Conservation (phyloP, 2,329 filamentous ascomycete genomes). For the Phaeosphaeriaceae sp. region DNA sequence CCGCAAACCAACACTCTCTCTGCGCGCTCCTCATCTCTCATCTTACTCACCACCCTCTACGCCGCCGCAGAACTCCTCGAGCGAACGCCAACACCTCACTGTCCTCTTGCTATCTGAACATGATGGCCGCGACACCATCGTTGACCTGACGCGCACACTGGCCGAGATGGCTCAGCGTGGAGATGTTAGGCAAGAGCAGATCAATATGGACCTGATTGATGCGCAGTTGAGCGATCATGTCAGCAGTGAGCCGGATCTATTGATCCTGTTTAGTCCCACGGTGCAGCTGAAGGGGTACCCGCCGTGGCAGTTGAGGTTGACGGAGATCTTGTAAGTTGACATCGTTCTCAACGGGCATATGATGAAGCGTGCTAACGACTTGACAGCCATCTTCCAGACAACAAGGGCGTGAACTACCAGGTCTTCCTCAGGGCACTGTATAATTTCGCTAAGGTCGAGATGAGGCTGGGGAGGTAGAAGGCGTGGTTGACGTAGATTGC, state of each 20-base stretch:
- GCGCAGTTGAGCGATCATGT: slow-evolving; percentile 81
- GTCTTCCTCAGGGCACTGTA: slow-evolving; percentile 87
- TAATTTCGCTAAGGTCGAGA: slow-evolving; percentile 85
- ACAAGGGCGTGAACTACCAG: slow-evolving; percentile 88
- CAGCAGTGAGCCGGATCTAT: slow-evolving; percentile 87
- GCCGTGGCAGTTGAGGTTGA: slow-evolving; percentile 93
- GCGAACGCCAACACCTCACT: slow-evolving; percentile 56
- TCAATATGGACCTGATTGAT: slow-evolving; percentile 85
- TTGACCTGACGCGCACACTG: slow-evolving; percentile 93
- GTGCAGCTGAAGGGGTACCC: slow-evolving; percentile 91
- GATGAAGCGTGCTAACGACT: slow-evolving; percentile 9
- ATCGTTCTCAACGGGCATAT: background rate
- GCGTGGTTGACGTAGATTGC: background rate
- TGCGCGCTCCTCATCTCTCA: slow-evolving; percentile 75
- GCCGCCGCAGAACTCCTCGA: slow-evolving; percentile 43
- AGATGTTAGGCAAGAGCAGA: slow-evolving; percentile 82
- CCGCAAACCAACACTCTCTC: slow-evolving; percentile 72
- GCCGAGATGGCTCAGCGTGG: slow-evolving; percentile 92
- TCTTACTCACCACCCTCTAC: slow-evolving; percentile 61
- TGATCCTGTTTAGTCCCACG: slow-evolving; percentile 85
- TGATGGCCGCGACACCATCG: slow-evolving; percentile 90
- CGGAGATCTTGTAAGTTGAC: slow-evolving; percentile 79
- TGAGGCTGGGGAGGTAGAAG: slow-evolving; percentile 75
- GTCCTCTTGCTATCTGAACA: slow-evolving; percentile 85
- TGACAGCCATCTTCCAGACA: slow-evolving; percentile 66